Percentiles rank a stretch among this genome's conserved stretches.
Evolutionary conservation across 2,329 filamentous ascomycete genomes (phyloP).

Genomic region (Fusarium sp.): DNA sequence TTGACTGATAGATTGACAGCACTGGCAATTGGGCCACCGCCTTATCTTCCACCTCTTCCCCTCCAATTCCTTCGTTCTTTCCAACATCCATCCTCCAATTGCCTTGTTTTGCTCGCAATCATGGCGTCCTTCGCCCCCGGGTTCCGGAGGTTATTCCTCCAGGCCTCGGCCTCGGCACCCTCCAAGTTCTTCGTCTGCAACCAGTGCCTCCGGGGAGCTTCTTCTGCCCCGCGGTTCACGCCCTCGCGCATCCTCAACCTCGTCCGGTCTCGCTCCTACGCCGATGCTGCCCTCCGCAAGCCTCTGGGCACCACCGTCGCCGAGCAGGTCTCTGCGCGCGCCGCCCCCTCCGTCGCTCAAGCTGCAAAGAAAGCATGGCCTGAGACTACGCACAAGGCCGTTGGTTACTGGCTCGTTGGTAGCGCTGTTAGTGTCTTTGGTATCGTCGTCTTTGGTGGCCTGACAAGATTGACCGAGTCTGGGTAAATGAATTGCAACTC

Average conservation of each 20-base stretch:
- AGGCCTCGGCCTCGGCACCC: conserved; percentile 48
- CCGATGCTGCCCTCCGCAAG: conserved; percentile 49
- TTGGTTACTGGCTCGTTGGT: conserved; percentile 92
- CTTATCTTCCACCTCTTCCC: background rate
- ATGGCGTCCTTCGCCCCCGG: conserved; percentile 60
- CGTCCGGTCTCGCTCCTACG: conserved; percentile 55
- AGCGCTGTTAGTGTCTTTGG: conserved; percentile 96
- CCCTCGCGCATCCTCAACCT: conserved; percentile 56
- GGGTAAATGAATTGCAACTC: conserved; percentile 72
- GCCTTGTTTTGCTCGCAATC: conserved; percentile 33
- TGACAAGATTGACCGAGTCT: conserved; percentile 95
- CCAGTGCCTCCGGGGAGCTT: conserved; percentile 58
- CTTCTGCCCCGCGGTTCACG: conserved; percentile 43
- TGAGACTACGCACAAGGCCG: conserved; percentile 77
- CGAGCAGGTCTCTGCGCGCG: conserved; percentile 42
- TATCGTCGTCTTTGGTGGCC: conserved; percentile 93
- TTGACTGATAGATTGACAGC: conserved; percentile 14
- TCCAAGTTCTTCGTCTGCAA: conserved; percentile 60
- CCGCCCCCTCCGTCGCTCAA: conserved; percentile 37
- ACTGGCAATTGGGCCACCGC: conserved; percentile 9
- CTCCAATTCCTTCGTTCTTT: background rate
- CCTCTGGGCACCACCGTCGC: conserved; percentile 45
- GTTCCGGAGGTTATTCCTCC: conserved; percentile 56
- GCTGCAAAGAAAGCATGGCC: conserved; percentile 60
- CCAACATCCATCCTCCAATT: conserved; percentile 4